phyloP scores from a whole-genome alignment of 108 stramenopile species.

The Skeletonema marinoi region DNA sequence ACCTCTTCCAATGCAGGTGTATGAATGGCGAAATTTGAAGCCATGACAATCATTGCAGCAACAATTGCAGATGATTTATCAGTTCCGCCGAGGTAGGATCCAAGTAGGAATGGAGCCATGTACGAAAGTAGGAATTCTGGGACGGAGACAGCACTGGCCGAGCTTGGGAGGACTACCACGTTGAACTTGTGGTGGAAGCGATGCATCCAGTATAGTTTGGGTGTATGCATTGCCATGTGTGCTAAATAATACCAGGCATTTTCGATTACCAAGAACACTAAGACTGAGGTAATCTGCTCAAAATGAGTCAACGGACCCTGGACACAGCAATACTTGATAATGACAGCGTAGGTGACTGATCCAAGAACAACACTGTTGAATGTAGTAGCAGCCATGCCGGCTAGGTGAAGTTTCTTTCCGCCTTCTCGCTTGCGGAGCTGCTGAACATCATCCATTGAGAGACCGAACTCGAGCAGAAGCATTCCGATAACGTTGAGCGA shows the following conservation, averaged over 20 bases:
- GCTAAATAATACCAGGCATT: constrained; percentile 29
- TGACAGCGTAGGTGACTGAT: constrained; percentile 31
- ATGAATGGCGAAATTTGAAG: constrained; percentile 57
- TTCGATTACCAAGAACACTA: constrained; percentile 31
- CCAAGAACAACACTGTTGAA: constrained; percentile 36
- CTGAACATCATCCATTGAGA: constrained; percentile 19
- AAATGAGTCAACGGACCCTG: constrained; percentile 3
- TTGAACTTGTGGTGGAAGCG: constrained; percentile 61
- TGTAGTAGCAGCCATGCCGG: constrained; percentile 28
- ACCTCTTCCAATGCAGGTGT: constrained; percentile 54
- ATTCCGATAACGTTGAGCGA: constrained; percentile 20
- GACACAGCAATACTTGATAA: constrained; percentile 30
- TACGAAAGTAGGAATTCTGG: constrained; percentile 55
- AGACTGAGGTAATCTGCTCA: constrained; percentile 15
- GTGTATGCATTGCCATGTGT: constrained; percentile 35
- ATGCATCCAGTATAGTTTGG: constrained; percentile 44
- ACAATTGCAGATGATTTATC: constrained; percentile 29
- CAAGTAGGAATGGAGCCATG: constrained; percentile 56
- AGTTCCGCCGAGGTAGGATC: constrained; percentile 24
- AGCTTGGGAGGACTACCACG: constrained; percentile 38
- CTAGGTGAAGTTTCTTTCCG: constrained; percentile 36
- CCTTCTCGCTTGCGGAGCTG: constrained; percentile 26
- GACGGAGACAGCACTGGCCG: constrained; percentile 53
- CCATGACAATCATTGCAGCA: constrained; percentile 34
- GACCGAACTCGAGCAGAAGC: constrained; percentile 26